Evolutionary conservation across 148 eudicot genomes (phyloP), one percentile per base, ranked within the genome.

Genomic region (Diospyros kaki): DNA sequence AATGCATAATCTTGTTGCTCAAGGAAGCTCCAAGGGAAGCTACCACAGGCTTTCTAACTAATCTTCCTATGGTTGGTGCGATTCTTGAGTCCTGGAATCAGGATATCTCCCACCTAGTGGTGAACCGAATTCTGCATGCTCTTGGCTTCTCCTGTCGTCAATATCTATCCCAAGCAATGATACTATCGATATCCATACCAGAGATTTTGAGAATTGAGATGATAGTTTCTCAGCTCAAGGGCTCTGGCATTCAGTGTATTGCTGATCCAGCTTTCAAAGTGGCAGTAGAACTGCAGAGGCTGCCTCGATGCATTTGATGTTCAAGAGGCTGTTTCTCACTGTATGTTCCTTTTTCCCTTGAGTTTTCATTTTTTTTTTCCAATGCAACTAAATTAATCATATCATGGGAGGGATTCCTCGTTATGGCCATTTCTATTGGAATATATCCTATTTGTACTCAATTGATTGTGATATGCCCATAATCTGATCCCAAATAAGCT

Each of bases 21-120:
- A 84, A 76, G 78, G 83, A 76, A 54, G 93, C 96, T 69, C 89
- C 98, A 5, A 86, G 96, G 75, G 98, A 93, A 84, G 96, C 93
- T 66, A 88, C 98, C 15, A 88, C 91, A 13, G 89, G 90, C 50
- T 85, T 93, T 73, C 83, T 93, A 43, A 85, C 93, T 55, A 87
- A 85, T 80, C 92, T 93, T 68, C 81, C 89, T 46, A 93, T 86
- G 76, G 89, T 88, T 15, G 77, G 76, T 59, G 66, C 75, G 10
- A 76, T 88, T 40, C 84, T 93, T 55, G 96, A 88, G 64, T 63
- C 77, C 5, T 85, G 86, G 83, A 83, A 45, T 14, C 81, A 64
- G 60, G 82, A 75, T 15, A 59, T 60, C 56, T 58, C 90, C 18
- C 75, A 80, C 51, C 67, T 91, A 67, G 75, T 88, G 65, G 73